Conservation (phyloP, 1,139 yeast genomes). For the Wickerhamomyces sp. region DNA sequence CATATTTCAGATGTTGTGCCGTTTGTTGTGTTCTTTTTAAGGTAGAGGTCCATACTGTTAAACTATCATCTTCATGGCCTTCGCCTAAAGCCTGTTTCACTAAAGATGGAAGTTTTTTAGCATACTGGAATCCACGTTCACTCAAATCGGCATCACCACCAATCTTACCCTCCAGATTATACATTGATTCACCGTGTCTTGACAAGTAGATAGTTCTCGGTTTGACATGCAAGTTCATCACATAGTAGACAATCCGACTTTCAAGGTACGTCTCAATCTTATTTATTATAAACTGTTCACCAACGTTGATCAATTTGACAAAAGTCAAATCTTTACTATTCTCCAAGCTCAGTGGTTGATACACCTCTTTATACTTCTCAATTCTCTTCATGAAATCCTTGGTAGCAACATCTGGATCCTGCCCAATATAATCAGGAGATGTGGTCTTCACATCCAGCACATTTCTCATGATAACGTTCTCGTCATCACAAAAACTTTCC, state of each 20-base stretch:
- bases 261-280: constrained; percentile 84
- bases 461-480: constrained; percentile 70
- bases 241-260: constrained; percentile 89
- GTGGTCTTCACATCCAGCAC: constrained; percentile 81
- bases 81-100: constrained; percentile 73
- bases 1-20: constrained; percentile 75
- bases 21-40: constrained; percentile 90
- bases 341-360: constrained; percentile 62
- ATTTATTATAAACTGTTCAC: constrained; percentile 82
- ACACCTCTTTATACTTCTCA: constrained; percentile 62
- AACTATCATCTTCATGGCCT: constrained; percentile 63
- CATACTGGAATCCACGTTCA: constrained; percentile 82
- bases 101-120: constrained; percentile 73
- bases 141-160: constrained; percentile 94
- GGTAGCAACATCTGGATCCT: constrained; percentile 68
- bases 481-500: constrained; percentile 88
- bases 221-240: constrained; percentile 90
- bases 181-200: constrained; percentile 92
- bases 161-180: constrained; percentile 87
- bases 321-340: constrained; percentile 68
- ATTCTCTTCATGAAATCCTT: constrained; percentile 71
- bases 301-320: constrained; percentile 81
- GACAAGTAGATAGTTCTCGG: constrained; percentile 91
- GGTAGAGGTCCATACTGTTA: constrained; percentile 97
- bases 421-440: constrained; percentile 79